Conservation (phyloP, 1,139 yeast species). For the Debaryomyces robertsiae region DNA sequence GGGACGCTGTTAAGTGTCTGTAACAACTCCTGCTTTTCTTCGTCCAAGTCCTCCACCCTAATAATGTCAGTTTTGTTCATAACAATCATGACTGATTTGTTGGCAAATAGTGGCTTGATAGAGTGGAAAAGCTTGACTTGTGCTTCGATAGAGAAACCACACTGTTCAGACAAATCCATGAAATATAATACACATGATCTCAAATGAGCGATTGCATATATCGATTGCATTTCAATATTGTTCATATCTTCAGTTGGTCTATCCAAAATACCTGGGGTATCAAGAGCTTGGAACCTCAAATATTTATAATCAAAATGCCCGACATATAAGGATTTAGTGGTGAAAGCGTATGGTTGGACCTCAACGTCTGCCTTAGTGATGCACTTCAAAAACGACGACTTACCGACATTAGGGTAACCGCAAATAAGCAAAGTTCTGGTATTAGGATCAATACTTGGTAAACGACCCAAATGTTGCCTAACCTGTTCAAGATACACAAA, state of each 20-base stretch:
- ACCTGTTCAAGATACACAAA: slow-evolving; percentile 93
- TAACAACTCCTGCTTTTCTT: slow-evolving; percentile 72
- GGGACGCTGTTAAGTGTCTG: slow-evolving; percentile 62
- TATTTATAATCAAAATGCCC: slow-evolving; percentile 98
- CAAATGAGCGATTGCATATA: slow-evolving; percentile 97
- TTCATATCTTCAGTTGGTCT: slow-evolving; percentile 99
- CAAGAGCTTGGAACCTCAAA: slow-evolving; percentile 96
- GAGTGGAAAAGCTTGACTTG: slow-evolving; percentile 97
- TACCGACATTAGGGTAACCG: slow-evolving; percentile 99
- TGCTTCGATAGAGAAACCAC: slow-evolving; percentile 97
- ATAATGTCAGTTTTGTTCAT: slow-evolving; percentile 93
- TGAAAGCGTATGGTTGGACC: slow-evolving; percentile 98
- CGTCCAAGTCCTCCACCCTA: slow-evolving; percentile 77
- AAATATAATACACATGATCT: slow-evolving; percentile 95
- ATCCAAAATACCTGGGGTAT: slow-evolving; percentile 98
- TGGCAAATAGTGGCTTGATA: slow-evolving; percentile 94
- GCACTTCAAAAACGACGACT: slow-evolving; percentile 88
- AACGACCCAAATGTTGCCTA: slow-evolving; percentile 97
- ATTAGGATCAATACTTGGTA: slow-evolving; percentile 97
- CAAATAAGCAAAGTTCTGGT: slow-evolving; percentile 96
- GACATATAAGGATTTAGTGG: slow-evolving; percentile 91
- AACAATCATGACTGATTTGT: slow-evolving; percentile 93
- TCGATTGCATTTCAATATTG: slow-evolving; percentile 98
- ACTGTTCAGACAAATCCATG: slow-evolving; percentile 98
- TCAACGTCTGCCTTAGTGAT: slow-evolving; percentile 98